Evolutionary conservation across 163 green algal genomes (phyloP), one percentile per base, ranked within the genome.

Genomic region (Scenedesmus sp.): DNA sequence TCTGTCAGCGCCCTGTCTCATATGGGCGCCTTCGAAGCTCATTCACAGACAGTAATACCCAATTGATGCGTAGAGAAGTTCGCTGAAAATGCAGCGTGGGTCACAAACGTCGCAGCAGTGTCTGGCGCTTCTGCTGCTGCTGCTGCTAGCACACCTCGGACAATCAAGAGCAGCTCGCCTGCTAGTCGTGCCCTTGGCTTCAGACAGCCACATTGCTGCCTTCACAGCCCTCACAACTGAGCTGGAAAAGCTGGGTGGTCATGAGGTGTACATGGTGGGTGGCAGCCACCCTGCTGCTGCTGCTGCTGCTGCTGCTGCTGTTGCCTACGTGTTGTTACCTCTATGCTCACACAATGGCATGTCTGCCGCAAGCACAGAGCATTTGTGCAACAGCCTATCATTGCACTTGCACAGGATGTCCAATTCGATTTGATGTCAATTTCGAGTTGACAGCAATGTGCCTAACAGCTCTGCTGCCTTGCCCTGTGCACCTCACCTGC

Each of bases 171-270:
- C 59, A 66, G 88, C 88, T 2, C 79, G 88, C 18, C 34, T 92
- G 46, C 15, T 88, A 7, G 12, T 85, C 7, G 79, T 92, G 1
- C 88, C 88, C 0, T 60, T 92, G 60, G 56, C 62, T 2, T 85
- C 62, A n/a, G 62, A 88, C 2, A 85, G 62, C 81, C 88, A 92
- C 59, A 92, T 92, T 60, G 8, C 67, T 12, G 88, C 81, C 0
- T 89, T 89, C 59, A 92, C 88, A 23, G 88, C 88, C 12, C 82
- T 92, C 52, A 89, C 59, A 34, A 92, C 81, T 12, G 88, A 74
- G 60, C 82, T 92, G 0, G 88, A 92, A 12, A 26, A 46, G 34
- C 46, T 67, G 10, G 88, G 81, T 2, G 88, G 81, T 13, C 88
- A 92, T 46, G 88, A 92, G 4, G 60, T 92, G 10, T n/a, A 74